These are phyloP conservation scores for Cyclotella atomus DNA, from an alignment of 108 stramenopile species.

Conservation along the genomic window DNA sequence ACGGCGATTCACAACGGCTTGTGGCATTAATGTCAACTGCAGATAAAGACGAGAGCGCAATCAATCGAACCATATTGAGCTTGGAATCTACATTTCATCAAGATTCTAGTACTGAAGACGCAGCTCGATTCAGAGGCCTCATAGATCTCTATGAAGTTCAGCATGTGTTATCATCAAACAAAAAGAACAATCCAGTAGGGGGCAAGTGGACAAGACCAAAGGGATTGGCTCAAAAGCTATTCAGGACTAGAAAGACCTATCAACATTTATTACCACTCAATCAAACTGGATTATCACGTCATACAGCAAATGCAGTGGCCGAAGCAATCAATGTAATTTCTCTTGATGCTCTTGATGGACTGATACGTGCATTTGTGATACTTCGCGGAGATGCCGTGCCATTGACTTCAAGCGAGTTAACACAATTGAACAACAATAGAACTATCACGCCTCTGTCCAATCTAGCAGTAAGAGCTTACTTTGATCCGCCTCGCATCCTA, in stretches of 20 bases:
- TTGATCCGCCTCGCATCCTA: conserved; percentile 74
- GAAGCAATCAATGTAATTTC: conserved; percentile 77
- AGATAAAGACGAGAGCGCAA: not conserved
- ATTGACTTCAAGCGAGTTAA: conserved; percentile 35
- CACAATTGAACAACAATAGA: conserved; percentile 27
- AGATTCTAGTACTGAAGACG: not conserved
- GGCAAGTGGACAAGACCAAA: conserved; percentile 78
- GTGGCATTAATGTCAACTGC: not conserved
- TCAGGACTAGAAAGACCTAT: conserved; percentile 50
- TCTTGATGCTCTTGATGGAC: conserved; percentile 58
- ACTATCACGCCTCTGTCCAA: conserved; percentile 47
- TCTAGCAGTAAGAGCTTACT: conserved; percentile 63
- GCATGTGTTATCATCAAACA: conserved; percentile 45
- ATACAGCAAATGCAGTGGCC: conserved; percentile 38
- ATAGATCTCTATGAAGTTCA: conserved; percentile 73
- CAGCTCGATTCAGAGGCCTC: conserved; percentile 50
- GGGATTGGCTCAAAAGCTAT: conserved; percentile 54
- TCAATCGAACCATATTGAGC: not conserved
- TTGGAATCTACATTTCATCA: not conserved
- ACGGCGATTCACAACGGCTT: not conserved
- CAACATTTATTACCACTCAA: conserved; percentile 72
- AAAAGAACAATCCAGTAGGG: conserved; percentile 76
- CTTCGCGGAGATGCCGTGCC: conserved; percentile 76
- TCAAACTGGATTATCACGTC: conserved; percentile 23
- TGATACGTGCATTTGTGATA: conserved; percentile 55